Base-by-base conservation (phyloP, 2,329 filamentous ascomycete species). In the Apiospora saccharicola region DNA sequence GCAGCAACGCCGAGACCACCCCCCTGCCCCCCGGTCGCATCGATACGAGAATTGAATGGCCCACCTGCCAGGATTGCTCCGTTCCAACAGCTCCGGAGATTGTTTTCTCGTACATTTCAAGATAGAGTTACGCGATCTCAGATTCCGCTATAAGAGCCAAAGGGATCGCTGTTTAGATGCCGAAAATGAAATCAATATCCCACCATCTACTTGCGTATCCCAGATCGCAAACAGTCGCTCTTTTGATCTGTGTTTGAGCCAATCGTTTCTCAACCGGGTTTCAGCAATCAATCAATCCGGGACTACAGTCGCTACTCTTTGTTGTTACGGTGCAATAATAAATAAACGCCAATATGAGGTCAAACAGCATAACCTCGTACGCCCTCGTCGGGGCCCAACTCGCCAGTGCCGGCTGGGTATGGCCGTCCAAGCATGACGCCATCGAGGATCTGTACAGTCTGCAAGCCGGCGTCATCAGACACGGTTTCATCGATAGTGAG, bases 381-480 rank as follows among this genome's bases (percentile, higher is more conserved):
- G 57, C 34, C 57, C 41, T 41, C 3, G 4, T 22, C 19, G 57
- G 57, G 6, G 30, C 43, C n/a, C 68, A 43, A 4, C 37, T 69
- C 34, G 67, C 14, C 47, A 68, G 67, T 37, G 71, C 71, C 26
- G 51, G 37, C 4, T 71, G 53, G 24, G 71, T 71, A n/a, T 71
- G 71, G 71, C 71, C 71, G 22, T 57, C 67, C 22, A 43, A 57
- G 41, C n/a, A 71, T 22, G 71, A 71, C 37, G 19, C 51, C 3
- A 12, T 71, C 3, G 71, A 71, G 22, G 71, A 71, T 47, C 19
- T 69, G 34, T 71, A 61, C 67, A 71, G 67, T 64, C 47, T 69
- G 49, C 71, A 71, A 64, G 34, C 47, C 10, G 71, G 71, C 14
- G 16, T n/a, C 3, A 44, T 71, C 19, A 43, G 41, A 12, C 19